Conservation (phyloP, 2,329 filamentous ascomycete genomes). For the Orbilia javanica region DNA sequence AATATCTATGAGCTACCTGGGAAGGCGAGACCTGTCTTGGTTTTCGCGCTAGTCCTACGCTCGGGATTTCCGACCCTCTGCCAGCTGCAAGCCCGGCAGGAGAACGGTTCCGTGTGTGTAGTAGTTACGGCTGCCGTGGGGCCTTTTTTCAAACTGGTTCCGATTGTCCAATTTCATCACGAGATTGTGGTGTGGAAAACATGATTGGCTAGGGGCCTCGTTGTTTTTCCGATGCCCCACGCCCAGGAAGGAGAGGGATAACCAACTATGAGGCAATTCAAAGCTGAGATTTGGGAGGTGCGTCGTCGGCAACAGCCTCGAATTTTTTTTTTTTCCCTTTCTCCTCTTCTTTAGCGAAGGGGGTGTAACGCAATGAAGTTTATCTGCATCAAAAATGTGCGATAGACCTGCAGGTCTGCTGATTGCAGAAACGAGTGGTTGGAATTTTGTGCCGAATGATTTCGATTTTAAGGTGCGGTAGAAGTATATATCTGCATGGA, state of each 20-base stretch:
- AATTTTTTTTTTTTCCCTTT: constrained; percentile 4
- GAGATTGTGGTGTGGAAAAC: constrained; percentile 54
- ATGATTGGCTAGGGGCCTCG: constrained; percentile 36
- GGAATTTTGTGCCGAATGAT: constrained; percentile 23
- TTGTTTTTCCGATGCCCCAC: constrained; percentile 41
- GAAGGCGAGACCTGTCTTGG: constrained; percentile 19
- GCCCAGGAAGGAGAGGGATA: constrained; percentile 4
- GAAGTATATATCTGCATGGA: constrained; percentile 11
- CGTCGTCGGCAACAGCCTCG: constrained; percentile 25
- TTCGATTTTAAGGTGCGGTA: background rate
- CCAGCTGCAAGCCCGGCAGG: constrained; percentile 30
- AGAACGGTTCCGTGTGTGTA: constrained; percentile 21
- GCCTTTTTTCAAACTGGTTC: constrained; percentile 23
- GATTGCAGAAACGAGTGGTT: constrained; percentile 22
- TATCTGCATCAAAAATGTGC: constrained; percentile 37
- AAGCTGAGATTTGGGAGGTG: constrained; percentile 35
- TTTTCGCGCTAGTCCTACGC: constrained; percentile 9
- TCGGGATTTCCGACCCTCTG: constrained; percentile 36
- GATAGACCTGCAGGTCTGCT: constrained; percentile 35
- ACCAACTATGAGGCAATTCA: constrained; percentile 55
- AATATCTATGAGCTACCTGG: constrained; percentile 1
- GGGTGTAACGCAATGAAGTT: constrained; percentile 22
- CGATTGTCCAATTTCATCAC: constrained; percentile 48
- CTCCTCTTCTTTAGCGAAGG: constrained; percentile 4
- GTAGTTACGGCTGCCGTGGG: constrained; percentile 16